These are phyloP conservation scores for Hymenoscyphus infarciens DNA, from an alignment of 2,329 filamentous ascomycete genomes.

Conservation along the genomic window DNA sequence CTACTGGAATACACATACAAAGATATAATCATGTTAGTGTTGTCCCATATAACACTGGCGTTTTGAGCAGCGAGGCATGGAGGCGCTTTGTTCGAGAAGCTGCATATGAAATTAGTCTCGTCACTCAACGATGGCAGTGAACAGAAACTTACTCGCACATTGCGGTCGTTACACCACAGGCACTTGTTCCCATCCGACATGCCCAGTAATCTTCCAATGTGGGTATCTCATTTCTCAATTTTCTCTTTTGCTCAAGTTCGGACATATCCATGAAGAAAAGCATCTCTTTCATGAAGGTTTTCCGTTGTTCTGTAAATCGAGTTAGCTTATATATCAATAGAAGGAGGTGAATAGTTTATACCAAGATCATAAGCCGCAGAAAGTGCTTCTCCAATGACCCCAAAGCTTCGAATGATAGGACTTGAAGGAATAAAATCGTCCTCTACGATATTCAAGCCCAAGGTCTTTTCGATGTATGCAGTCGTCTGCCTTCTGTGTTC, in stretches of 20 bases:
- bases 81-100: too few species aligned
- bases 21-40: too few species aligned
- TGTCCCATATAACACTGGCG: too few species aligned
- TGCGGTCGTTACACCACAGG: slow-evolving; percentile 22
- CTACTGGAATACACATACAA: too few species aligned
- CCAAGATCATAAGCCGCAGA: slow-evolving; percentile 17
- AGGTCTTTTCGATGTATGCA: too few species aligned
- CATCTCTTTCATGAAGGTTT: slow-evolving; percentile 25
- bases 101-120: too few species aligned
- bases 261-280: slow-evolving; percentile 23
- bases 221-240: slow-evolving; percentile 19
- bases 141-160: slow-evolving; percentile 22
- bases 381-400: slow-evolving; percentile 23
- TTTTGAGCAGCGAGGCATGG: too few species aligned
- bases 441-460: slow-evolving; percentile 5
- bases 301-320: slow-evolving; percentile 12
- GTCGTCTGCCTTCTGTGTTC: slow-evolving; percentile 12
- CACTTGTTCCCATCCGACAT: slow-evolving; percentile 28
- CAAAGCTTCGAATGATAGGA: slow-evolving; percentile 24
- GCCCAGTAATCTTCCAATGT: slow-evolving; percentile 27
- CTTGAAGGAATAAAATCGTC: slow-evolving; percentile 10
- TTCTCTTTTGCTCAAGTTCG: slow-evolving; percentile 23
- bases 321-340: too few species aligned
- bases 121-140: not conserved
- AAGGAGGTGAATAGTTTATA: not conserved